Evolutionary conservation across 192 early-diverging fungal genomes (phyloP).

Genomic region (Dimargaris verticillata): DNA sequence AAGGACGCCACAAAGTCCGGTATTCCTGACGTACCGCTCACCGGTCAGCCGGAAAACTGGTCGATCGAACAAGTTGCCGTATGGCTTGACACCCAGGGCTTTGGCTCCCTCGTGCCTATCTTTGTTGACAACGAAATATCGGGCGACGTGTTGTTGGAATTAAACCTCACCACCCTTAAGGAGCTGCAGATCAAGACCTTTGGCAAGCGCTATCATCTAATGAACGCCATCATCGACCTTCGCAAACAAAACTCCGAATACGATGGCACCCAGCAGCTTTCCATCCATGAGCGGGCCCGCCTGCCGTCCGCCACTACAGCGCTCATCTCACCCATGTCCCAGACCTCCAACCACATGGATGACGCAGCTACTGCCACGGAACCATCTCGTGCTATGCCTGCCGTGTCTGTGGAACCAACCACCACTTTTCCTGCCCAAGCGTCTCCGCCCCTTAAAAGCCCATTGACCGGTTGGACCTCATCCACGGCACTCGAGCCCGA

Average conservation of each 20-base stretch:
- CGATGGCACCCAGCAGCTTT: constrained; percentile 11
- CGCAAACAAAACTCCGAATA: constrained; percentile 21
- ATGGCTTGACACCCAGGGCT: constrained; percentile 38
- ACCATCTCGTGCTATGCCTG: neutral
- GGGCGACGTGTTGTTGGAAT: constrained; percentile 41
- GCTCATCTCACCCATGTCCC: constrained; percentile 6
- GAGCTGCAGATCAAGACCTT: constrained; percentile 47
- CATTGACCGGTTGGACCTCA: constrained; percentile 11
- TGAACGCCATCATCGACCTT: constrained; percentile 41
- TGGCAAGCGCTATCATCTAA: constrained; percentile 46
- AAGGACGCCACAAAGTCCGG: neutral
- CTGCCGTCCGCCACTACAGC: neutral
- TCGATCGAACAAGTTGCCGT: constrained; percentile 34
- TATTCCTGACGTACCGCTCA: neutral
- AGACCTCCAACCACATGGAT: neutral
- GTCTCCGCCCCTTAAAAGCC: constrained; percentile 4
- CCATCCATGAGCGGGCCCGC: neutral
- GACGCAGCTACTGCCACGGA: neutral
- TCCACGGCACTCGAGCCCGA: neutral
- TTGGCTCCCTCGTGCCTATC: constrained; percentile 22
- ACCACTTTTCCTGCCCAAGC: constrained; percentile 2
- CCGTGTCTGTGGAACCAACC: too few species aligned
- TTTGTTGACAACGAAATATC: constrained; percentile 55
- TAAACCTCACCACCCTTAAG: constrained; percentile 42
- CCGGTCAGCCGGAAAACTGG: constrained; percentile 30